Base-by-base conservation (phyloP, 2,329 filamentous ascomycete genomes). In the Hypoxylon sp. region DNA sequence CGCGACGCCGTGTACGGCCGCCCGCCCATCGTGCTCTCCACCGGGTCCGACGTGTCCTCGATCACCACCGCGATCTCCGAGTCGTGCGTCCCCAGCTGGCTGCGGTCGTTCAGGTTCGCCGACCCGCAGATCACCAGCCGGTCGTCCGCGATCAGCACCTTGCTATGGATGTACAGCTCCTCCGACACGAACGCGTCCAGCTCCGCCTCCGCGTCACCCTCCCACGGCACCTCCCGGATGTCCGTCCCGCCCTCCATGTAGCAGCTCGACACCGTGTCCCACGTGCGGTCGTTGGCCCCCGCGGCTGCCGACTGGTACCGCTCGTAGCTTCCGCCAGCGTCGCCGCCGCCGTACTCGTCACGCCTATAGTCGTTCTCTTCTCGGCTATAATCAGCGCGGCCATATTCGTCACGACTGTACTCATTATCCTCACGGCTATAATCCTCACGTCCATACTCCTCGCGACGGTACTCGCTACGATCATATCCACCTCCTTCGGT, bases 11-110 rank as follows among this genome's bases (percentile, higher is more conserved):
- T 82, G 78, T 83, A 96, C 0, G 85, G 85, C 18, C 81, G 78
- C 2, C 91, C 90, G 62, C 88, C 83, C 90, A 97, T 96, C 58
- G 74, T 77, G 15, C 87, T 88, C 11, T 89, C 83, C 13, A 96
- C 78, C 1, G 86, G 78, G 1, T 87, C 84, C 1, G 86, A 83
- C n/a, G n/a, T n/a, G 71, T 96, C 92, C 72, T 95, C 89, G 69
- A 97, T 90, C 55, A 96, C 83, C 63, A 96, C 89, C n/a, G 92
- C 91, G 52, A 97, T 91, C 72, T 97, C 92, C 1, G 88, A 91
- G 76, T 96, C 92, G 74, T 95, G 92, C 55, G 85, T 83, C 29
- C 91, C 92, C 6, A 96, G 79, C 75, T 97, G 93, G 45, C 90
- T 86, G 55, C 94, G 88, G 73, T 98, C 94, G 74, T 97, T 98